Conservation (phyloP, 108 stramenopile species). For the Cyclotella atomus region DNA sequence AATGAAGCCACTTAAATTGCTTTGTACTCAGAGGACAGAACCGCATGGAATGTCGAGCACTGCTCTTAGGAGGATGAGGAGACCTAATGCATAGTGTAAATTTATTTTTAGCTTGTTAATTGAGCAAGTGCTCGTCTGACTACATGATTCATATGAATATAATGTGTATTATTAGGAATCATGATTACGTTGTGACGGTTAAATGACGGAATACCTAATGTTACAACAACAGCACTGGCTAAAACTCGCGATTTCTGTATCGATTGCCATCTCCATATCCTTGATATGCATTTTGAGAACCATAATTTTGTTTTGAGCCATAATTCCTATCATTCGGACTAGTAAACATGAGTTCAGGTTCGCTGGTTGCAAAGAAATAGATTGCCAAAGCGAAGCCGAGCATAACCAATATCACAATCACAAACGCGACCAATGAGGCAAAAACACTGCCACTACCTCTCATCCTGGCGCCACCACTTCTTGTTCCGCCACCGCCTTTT, state of each 20-base stretch:
- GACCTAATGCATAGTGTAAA: neutral
- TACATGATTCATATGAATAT: too few relatives aligned
- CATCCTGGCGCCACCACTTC: neutral
- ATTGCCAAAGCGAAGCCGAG: constrained; percentile 8
- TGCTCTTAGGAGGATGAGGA: constrained; percentile 56
- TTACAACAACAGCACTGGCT: neutral
- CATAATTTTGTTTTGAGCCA: constrained; percentile 2
- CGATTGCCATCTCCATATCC: neutral
- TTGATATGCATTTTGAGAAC: neutral
- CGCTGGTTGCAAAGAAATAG: neutral
- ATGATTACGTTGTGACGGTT: too few relatives aligned
- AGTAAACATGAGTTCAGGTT: neutral
- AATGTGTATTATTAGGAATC: too few relatives aligned
- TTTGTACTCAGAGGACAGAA: constrained; percentile 88
- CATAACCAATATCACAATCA: neutral
- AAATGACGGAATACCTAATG: too few relatives aligned
- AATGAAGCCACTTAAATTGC: constrained; percentile 66
- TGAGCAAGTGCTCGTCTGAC: too few relatives aligned
- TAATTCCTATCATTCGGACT: neutral
- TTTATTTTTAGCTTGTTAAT: neutral
- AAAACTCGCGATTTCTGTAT: neutral
- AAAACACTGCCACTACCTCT: neutral
- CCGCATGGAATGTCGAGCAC: constrained; percentile 90
- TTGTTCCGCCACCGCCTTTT: constrained; percentile 1
- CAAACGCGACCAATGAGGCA: neutral